Evolutionary conservation across 192 early-diverging fungal species (phyloP).

Genomic region (Dissophora ornata): DNA sequence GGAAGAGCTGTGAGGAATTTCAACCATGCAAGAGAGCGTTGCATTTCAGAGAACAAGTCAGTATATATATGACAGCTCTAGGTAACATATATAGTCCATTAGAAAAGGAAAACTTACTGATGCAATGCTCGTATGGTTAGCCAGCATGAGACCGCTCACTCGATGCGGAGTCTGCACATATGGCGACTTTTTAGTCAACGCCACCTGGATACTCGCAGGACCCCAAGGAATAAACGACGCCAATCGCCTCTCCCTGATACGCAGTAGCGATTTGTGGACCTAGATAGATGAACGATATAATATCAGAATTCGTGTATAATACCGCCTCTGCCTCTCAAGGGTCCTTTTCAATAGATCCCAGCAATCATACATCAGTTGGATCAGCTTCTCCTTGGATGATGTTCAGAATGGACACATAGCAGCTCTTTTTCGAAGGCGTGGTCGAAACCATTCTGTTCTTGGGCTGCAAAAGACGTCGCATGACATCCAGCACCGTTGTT

Average conservation of each 20-base stretch:
- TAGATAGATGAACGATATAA: conserved; percentile 51
- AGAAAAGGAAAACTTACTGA: conserved; percentile 22
- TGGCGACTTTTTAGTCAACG: conserved; percentile 92
- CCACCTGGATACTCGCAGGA: conserved; percentile 98
- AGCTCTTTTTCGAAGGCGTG: conserved; percentile 88
- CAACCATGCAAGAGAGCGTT: no score
- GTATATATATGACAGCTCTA: no score
- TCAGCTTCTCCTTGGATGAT: conserved; percentile 99
- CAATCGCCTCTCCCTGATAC: conserved; percentile 92
- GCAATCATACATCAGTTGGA: conserved; percentile 89
- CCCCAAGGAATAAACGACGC: conserved; percentile 99
- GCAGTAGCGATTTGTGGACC: conserved; percentile 97
- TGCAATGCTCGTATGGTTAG: conserved; percentile 89
- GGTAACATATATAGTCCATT: no score
- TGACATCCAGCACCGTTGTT: conserved; percentile 98
- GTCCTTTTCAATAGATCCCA: no score
- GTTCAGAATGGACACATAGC: conserved; percentile 98
- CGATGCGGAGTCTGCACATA: conserved; percentile 93
- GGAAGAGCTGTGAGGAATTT: conserved; percentile 77
- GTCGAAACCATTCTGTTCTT: conserved; percentile 99
- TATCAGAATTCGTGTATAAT: not conserved
- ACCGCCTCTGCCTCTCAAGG: no score
- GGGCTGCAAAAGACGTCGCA: conserved; percentile 94
- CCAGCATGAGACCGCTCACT: conserved; percentile 97
- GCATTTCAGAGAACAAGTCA: no score